Percentiles rank a stretch among this genome's conserved stretches.
Evolutionary conservation across 495 filamentous ascomycete genomes (phyloP).

Genomic region (Trichoderma reesei): DNA sequence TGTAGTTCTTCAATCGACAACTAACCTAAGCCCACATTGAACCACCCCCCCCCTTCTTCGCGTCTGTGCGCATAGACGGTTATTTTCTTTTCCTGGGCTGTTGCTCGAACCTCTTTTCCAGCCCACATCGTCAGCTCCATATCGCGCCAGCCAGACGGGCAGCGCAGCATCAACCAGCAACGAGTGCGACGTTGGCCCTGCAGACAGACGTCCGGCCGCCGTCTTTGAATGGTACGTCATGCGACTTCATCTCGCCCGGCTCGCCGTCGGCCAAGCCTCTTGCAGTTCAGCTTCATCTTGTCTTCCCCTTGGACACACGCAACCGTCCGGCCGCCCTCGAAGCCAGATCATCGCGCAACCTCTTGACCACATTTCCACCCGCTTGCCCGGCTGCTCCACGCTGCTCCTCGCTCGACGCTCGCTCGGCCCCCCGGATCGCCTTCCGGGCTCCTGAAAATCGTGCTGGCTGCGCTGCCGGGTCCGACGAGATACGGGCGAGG

Average conservation of each 20-base stretch:
- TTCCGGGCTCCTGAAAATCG: slow-evolving; percentile 3
- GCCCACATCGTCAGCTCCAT: slow-evolving; percentile 7
- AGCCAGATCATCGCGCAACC: background rate
- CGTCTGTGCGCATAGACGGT: slow-evolving; percentile 7
- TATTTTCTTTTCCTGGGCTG: slow-evolving; percentile 10
- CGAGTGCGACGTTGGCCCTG: slow-evolving; percentile 8
- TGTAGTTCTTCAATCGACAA: background rate
- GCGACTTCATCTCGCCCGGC: too few relatives aligned
- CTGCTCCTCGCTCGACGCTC: background rate
- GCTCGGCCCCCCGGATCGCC: background rate
- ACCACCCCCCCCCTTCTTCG: slow-evolving; percentile 4
- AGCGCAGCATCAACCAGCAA: slow-evolving; percentile 6
- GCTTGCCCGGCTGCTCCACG: background rate
- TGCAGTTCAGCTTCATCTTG: background rate
- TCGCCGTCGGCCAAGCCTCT: too few relatives aligned
- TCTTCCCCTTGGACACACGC: background rate
- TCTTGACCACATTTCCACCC: background rate
- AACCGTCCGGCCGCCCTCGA: background rate
- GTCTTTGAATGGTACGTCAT: slow-evolving; percentile 10
- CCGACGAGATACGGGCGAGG: background rate
- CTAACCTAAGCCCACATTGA: background rate
- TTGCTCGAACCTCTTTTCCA: slow-evolving; percentile 4
- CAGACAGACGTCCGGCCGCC: slow-evolving; percentile 5
- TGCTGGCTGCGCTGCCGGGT: background rate
- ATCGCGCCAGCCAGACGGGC: slow-evolving; percentile 5